Evolutionary conservation across 2,329 filamentous ascomycete species (phyloP), one percentile per base, ranked within the genome.

Genomic region (Aspergillus brasiliensis): DNA sequence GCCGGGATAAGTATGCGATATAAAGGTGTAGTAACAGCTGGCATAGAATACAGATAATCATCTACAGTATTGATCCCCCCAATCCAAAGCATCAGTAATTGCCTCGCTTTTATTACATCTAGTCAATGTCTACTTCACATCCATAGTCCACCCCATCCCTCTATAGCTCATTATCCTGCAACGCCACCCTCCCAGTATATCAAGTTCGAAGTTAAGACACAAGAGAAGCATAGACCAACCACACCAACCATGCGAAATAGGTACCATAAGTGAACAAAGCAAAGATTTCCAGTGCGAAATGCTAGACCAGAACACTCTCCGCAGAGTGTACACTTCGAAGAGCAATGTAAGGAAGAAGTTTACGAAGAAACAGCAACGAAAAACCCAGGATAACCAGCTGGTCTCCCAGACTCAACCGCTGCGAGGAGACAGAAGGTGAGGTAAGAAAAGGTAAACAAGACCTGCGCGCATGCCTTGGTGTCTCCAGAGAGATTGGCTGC

Each of bases 91-190:
- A 34, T 34, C 31, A 49, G n/a, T 27, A 49, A 31, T 11, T 27
- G 17, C n/a, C n/a, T 17, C 27, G 28, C 46, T 49, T 49, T 49
- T 49, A 49, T 49, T 49, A 49, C 46, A 49, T 49, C 46, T 49
- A 49, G 46, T 21, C 23, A 25, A 28, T 28, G 46, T 49, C 25
- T 49, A 49, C 23, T 31, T 49, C 46, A 28, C 46, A 27, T 28
- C 46, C 25, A 28, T 49, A 31, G 15, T 31, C 46, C 10, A 28
- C 25, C 46, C 17, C 46, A 28, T 49, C 46, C 46, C 25, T 49
- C 46, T 49, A 49, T 49, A 49, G n/a, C 46, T 49, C 25, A 28
- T 3, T 31, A 49, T 48, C 46, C 46, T 31, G 46, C 46, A 49
- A 49, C 46, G 46, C 46, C 46, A 28, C 23, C 46, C n/a, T 28